Conservation (phyloP, 495 filamentous ascomycete genomes). For the Umbilicaria muhlenbergii region DNA sequence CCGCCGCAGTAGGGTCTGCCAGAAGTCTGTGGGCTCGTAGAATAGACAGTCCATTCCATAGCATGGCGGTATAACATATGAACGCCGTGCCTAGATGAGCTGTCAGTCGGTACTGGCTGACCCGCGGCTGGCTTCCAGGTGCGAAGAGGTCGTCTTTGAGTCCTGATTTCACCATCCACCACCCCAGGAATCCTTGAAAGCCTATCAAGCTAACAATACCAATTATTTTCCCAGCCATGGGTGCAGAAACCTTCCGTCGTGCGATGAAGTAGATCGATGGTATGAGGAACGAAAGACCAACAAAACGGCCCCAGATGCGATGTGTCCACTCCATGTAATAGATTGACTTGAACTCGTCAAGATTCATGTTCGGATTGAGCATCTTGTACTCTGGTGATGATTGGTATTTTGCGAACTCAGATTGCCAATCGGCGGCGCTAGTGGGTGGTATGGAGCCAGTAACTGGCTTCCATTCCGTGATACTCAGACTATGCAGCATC, state of each 20-base stretch:
- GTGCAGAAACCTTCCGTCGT: slow-evolving; percentile 57
- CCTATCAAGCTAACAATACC: slow-evolving; percentile 83
- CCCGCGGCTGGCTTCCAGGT: slow-evolving; percentile 75
- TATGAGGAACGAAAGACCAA: slow-evolving; percentile 77
- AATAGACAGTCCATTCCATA: slow-evolving; percentile 78
- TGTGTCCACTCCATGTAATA: slow-evolving; percentile 99
- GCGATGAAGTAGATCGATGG: slow-evolving; percentile 82
- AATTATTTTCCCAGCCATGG: slow-evolving; percentile 59
- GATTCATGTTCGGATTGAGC: slow-evolving; percentile 78
- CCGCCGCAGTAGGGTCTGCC: slow-evolving; percentile 38
- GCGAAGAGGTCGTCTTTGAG: slow-evolving; percentile 90
- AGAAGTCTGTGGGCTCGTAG: slow-evolving; percentile 59
- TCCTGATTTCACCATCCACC: slow-evolving; percentile 99
- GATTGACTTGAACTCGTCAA: slow-evolving; percentile 91
- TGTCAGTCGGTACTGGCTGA: slow-evolving; percentile 84
- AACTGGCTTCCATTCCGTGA: slow-evolving; percentile 97
- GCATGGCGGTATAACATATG: slow-evolving; percentile 80
- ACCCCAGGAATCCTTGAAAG: slow-evolving; percentile 88
- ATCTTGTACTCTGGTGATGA: slow-evolving; percentile 81
- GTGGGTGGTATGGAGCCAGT: slow-evolving; percentile 84
- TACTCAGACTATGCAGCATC: slow-evolving; percentile 56
- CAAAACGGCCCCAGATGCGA: slow-evolving; percentile 84
- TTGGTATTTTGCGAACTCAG: slow-evolving; percentile 82
- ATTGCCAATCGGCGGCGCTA: slow-evolving; percentile 62
- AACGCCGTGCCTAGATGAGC: slow-evolving; percentile 85